A percentile compares a stretch with the other conserved stretches of the same genome.
Conservation (phyloP, 495 filamentous ascomycete genomes). For the Trichoderma gamsii region DNA sequence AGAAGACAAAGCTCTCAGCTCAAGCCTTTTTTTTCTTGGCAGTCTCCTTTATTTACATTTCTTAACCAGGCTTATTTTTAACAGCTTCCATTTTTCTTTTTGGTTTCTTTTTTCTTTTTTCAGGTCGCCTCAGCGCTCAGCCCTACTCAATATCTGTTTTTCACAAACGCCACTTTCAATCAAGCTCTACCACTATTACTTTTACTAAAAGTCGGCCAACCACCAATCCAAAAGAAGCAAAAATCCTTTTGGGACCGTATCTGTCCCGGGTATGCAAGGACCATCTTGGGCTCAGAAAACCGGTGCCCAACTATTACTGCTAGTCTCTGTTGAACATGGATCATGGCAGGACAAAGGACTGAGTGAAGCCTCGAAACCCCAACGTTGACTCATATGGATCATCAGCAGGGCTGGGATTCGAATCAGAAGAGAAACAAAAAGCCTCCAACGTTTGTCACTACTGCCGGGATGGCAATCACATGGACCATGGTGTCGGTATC, state of each 20-base stretch:
- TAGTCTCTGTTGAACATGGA: not conserved
- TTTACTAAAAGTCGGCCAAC: not conserved
- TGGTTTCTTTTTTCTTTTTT: not conserved
- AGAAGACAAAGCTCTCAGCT: not conserved
- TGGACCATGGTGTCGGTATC: constrained; percentile 7
- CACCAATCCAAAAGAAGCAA: not conserved
- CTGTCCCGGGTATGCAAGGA: not conserved
- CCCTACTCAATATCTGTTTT: not conserved
- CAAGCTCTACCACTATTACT: not conserved
- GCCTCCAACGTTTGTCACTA: not conserved
- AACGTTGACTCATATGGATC: not conserved
- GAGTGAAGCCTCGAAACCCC: too few species aligned
- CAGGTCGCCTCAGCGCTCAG: not conserved
- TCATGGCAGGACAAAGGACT: not conserved
- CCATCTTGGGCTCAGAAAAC: too few species aligned
- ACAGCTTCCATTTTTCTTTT: not conserved
- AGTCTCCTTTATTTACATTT: not conserved
- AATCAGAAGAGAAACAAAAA: not conserved
- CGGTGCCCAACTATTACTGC: too few species aligned
- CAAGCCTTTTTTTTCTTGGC: not conserved
- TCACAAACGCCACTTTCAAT: not conserved
- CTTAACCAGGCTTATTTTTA: not conserved
- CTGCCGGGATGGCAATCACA: not conserved
- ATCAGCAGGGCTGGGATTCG: not conserved
- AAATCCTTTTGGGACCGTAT: not conserved